Base-by-base conservation (phyloP, 768 basidiomycete species). In the Grammothele lineata region DNA sequence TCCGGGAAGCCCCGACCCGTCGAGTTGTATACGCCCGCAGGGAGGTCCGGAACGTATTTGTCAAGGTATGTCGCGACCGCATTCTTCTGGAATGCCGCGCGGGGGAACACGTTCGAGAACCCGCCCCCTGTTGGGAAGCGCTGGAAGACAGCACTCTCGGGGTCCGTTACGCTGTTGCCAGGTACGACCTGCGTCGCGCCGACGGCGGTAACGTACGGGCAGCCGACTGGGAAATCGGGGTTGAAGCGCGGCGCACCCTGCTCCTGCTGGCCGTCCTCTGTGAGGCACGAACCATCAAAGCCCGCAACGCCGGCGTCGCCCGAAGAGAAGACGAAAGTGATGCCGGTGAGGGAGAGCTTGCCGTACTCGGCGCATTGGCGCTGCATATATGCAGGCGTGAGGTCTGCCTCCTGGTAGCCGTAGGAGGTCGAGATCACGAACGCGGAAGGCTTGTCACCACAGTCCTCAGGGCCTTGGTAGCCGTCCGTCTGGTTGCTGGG, bases 291-390 rank as follows among this genome's bases (percentile, higher is more conserved):
- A n/a, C n/a, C n/a, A n/a, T n/a, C n/a, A n/a, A n/a, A n/a, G n/a
- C n/a, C n/a, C n/a, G n/a, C 70, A 30, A 75, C 74, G 46, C 74
- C 73, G 24, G 54, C 55, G 39, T 76, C 72, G 22, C 75, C 74
- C 8, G 73, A 70, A 32, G 65, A 63, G 50, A 71, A 76, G 18
- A 76, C 53, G 25, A 76, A 47, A 1, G 73, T 66, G 1, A 61
- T 56, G 32, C 67, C 67, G 48, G 63, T 57, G 33, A 67, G 47
- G 10, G 66, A 66, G 19, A 69, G 48, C 59, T 75, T 76, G 25
- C 62, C 74, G 44, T 73, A 76, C 53, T 76, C 75, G 4, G 62
- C 51, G 51, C 72, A 74, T 42, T 73, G 70, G 12, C 73, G 66
- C 27, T 55, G 59, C n/a, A 69, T 61, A 47, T 71, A 74, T 32